phyloP scores from a whole-genome alignment of 2,329 filamentous ascomycete genomes.

The Exophiala calicioides region DNA sequence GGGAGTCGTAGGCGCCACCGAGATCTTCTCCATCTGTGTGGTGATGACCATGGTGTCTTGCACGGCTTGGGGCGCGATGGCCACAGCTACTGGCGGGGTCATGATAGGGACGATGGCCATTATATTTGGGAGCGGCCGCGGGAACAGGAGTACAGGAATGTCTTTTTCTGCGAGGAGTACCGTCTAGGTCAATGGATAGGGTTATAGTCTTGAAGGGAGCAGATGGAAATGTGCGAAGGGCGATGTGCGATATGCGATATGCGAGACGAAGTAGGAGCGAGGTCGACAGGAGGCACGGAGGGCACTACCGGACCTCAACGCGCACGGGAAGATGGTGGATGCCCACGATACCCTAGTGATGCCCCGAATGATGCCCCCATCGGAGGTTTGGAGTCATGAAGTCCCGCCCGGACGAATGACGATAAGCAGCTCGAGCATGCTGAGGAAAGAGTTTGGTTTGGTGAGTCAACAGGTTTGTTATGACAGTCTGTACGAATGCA shows the following conservation, averaged over 20 bases:
- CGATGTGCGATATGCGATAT: too few relatives aligned
- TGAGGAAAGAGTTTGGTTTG: neutral
- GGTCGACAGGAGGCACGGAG: too few relatives aligned
- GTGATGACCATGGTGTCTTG: conserved; percentile 13
- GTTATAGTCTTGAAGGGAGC: too few relatives aligned
- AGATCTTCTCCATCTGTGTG: conserved; percentile 15
- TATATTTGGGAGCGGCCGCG: neutral
- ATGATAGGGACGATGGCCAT: conserved; percentile 28
- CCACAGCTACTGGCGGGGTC: conserved; percentile 3
- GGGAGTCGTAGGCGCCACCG: conserved; percentile 8
- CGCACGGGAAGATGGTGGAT: too few relatives aligned
- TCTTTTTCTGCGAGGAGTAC: conserved; percentile 1
- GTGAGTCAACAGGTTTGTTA: too few relatives aligned
- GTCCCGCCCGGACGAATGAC: neutral
- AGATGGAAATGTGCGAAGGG: too few relatives aligned
- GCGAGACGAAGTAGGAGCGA: too few relatives aligned
- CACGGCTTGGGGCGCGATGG: neutral
- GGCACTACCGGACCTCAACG: too few relatives aligned
- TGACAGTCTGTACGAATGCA: too few relatives aligned
- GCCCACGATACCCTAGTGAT: too few relatives aligned
- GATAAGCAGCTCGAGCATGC: neutral
- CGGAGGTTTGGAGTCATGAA: conserved; percentile 1
- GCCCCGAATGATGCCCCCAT: too few relatives aligned
- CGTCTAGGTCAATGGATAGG: conserved; percentile 7
- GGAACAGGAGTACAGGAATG: conserved; percentile 1